Evolutionary conservation across 345 rosid genomes (phyloP), one percentile per base, ranked within the genome.

Genomic region (Dovyalis caffra): DNA sequence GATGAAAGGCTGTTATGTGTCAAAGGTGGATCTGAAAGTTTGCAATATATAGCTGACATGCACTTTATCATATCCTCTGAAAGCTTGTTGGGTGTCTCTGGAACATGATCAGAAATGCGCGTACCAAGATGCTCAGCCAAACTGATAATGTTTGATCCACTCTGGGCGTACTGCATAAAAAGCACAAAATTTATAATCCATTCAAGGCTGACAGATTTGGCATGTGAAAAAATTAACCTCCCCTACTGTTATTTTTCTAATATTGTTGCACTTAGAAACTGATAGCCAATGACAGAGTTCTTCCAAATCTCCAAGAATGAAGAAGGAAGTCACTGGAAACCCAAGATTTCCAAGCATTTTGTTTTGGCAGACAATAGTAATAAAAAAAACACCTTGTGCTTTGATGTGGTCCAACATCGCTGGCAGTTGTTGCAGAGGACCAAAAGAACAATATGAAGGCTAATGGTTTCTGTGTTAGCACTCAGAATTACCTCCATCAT

Each of bases 1-100:
- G 99, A 93, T 23, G 91, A 91, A 68, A 84, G 85, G 32, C 90
- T 82, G 3, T 91, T 90, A 65, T 87, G 86, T 14, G 77, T 78
- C 71, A 79, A 85, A 66, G 95, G 93, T 15, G 99, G 95, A 68
- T 95, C 99, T 21, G 91, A 88, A 49, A 95, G 97, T 86, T 91
- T 95, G 90, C 89, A 87, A 79, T 87, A 93, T 73, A 95, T 90
- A 31, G 87, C 88, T 57, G 98, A 87, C 96, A 95, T 91, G 86
- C 93, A 91, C 87, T 87, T 90, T 72, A 95, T 75, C 98, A 95
- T 95, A 73, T 91, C 98, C 86, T 95, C 97, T n/a, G 98, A 88
- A 62, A 95, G 83, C 84, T 87, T 91, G 91, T 91, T 93, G 21
- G 98, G 95, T 31, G 93, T 86, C 79, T 91, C 97, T 64, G 91